Conservation (phyloP, 1,284 basidiomycete species). For the Caloboletus firmus region DNA sequence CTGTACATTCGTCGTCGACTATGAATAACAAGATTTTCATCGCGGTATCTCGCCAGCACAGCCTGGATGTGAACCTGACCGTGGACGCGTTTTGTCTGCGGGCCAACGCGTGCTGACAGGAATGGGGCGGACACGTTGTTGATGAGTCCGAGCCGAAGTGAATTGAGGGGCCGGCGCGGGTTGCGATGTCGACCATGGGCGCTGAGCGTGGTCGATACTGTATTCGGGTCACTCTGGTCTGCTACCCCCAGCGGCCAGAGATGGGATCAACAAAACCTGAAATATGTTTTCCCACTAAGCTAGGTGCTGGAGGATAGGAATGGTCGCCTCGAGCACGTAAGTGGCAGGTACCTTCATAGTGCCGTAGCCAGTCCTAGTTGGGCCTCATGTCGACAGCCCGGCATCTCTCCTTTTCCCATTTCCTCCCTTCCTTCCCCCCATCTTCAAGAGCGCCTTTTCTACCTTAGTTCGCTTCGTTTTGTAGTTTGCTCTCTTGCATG, state of each 20-base stretch:
- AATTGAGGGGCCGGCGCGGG: neutral
- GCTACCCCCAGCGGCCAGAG: neutral
- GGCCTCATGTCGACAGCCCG: slow-evolving; percentile 52
- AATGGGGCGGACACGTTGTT: slow-evolving; percentile 6
- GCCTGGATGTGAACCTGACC: neutral
- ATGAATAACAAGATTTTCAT: neutral
- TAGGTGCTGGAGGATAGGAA: neutral
- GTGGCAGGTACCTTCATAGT: slow-evolving; percentile 21
- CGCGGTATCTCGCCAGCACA: neutral
- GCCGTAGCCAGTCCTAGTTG: slow-evolving; percentile 16
- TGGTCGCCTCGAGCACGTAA: slow-evolving; percentile 25
- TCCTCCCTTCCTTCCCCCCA: slow-evolving; percentile 17
- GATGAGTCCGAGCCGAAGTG: neutral
- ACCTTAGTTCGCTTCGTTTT: neutral
- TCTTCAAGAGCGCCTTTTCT: slow-evolving; percentile 1
- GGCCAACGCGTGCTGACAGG: neutral
- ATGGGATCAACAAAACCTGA: neutral
- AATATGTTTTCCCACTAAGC: slow-evolving; percentile 9
- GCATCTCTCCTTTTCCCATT: slow-evolving; percentile 22
- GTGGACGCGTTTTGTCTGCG: neutral
- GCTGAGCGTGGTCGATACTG: neutral
- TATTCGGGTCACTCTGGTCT: slow-evolving; percentile 2
- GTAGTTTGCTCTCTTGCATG: slow-evolving; percentile 26
- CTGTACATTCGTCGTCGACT: neutral
- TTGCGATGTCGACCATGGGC: neutral